phyloP scores from a whole-genome alignment of 2,329 filamentous ascomycete species.

The Curvularia spicifera region DNA sequence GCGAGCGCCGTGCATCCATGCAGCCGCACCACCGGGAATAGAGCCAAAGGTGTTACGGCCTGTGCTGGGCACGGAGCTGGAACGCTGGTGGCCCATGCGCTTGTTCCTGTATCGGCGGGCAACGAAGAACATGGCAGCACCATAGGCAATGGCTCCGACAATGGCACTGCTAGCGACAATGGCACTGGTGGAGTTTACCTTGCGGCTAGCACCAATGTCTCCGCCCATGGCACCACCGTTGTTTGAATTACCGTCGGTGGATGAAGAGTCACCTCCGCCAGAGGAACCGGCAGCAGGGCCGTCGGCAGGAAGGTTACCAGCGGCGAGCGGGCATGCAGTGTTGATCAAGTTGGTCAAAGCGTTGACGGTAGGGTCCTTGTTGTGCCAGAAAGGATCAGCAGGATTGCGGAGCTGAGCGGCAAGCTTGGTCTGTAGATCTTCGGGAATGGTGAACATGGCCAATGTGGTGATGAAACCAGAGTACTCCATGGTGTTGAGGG shows the following conservation, averaged over 20 bases:
- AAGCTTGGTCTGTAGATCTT: slow-evolving; percentile 61
- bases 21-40: slow-evolving; percentile 53
- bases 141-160: slow-evolving; percentile 82
- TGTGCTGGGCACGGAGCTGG: slow-evolving; percentile 77
- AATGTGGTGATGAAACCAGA: slow-evolving; percentile 83
- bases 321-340: slow-evolving; percentile 74
- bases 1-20: slow-evolving; percentile 56
- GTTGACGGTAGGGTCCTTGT: slow-evolving; percentile 68
- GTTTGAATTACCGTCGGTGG: slow-evolving; percentile 42
- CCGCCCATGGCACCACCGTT: slow-evolving; percentile 59
- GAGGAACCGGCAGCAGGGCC: slow-evolving; percentile 47
- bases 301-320: slow-evolving; percentile 50
- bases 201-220: slow-evolving; percentile 60
- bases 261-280: slow-evolving; percentile 47
- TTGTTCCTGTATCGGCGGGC: slow-evolving; percentile 89
- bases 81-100: slow-evolving; percentile 76
- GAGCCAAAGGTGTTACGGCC: slow-evolving; percentile 56
- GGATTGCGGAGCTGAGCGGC: slow-evolving; percentile 73
- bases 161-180: slow-evolving; percentile 79
- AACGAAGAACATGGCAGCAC: slow-evolving; percentile 91
- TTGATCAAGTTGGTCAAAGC: slow-evolving; percentile 84
- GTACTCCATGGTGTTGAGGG: slow-evolving; percentile 72
- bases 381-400: slow-evolving; percentile 76
- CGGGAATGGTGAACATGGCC: slow-evolving; percentile 61
- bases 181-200: slow-evolving; percentile 68